Evolutionary conservation across 2,329 filamentous ascomycete genomes (phyloP).

Genomic region (Exserohilum rostratum): DNA sequence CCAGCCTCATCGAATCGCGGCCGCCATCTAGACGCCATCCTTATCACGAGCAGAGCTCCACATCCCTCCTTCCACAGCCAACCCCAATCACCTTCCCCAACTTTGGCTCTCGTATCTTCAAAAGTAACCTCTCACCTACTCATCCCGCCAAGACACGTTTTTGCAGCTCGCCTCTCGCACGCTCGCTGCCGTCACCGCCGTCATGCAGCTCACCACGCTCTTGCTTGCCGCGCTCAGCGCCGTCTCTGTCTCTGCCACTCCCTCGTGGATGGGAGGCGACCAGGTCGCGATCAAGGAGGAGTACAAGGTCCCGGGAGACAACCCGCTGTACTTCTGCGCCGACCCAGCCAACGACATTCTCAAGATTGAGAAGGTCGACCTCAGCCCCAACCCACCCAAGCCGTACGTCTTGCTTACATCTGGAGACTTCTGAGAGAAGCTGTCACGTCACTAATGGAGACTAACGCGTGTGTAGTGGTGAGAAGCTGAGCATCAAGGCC

Average conservation of each 20-base stretch:
- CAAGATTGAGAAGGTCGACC: conserved; percentile 76
- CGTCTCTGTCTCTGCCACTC: conserved; percentile 49
- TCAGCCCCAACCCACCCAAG: conserved; percentile 83
- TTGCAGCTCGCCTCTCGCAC: background rate
- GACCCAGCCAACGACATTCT: conserved; percentile 74
- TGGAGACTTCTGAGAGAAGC: background rate
- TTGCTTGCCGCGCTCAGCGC: conserved; percentile 53
- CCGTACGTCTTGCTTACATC: conserved; percentile 68
- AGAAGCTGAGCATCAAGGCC: conserved; percentile 78
- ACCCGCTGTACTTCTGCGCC: conserved; percentile 80
- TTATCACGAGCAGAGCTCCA: conserved; percentile 12
- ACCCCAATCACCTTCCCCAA: background rate
- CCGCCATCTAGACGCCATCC: conserved; percentile 13
- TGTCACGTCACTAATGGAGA: background rate
- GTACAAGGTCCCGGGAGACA: conserved; percentile 78
- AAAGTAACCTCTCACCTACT: background rate
- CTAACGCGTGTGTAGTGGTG: conserved; percentile 64
- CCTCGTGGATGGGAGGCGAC: conserved; percentile 50
- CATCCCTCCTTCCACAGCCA: conserved; percentile 3
- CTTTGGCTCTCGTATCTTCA: background rate
- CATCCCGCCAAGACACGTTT: background rate
- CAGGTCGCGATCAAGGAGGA: conserved; percentile 59
- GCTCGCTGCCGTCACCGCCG: conserved; percentile 7
- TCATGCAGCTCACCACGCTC: conserved; percentile 45
- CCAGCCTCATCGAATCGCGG: conserved; percentile 9